Evolutionary conservation across 805 yeast genomes (phyloP), one percentile per base, ranked within the genome.

Genomic region (Grigorovia yakushimaensis): DNA sequence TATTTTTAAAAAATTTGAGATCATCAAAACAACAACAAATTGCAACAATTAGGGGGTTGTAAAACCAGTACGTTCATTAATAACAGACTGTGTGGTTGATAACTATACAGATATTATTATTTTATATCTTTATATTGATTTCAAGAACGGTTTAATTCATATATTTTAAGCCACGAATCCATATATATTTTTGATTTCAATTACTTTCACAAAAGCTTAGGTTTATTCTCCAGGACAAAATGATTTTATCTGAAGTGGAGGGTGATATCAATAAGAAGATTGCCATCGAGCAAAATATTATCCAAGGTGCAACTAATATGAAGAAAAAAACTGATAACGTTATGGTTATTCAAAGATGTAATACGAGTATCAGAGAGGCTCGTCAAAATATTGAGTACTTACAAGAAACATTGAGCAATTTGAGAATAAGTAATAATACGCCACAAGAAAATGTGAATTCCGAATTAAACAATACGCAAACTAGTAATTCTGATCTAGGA

Each of bases 351-450:
- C 94, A 87, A 64, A 81, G 84, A 61, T 89, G 97, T 71, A 89
- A 88, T 67, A 79, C 88, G 23, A 87, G 83, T 58, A 88, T 93
- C 55, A 73, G 91, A 52, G 98, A 93, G 59, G 89, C 97, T 2
- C 87, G 86, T 59, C 81, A 87, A 54, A 93, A 91, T 65, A 84
- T 93, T 54, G 89, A 87, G 54, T 93, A 91, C 59, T 75, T 93
- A 52, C 84, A 84, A 61, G 85, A 84, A 49, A 80, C 88, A 6
- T 71, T 93, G 55, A 73, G 74, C 46, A 84, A 83, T 55, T 69
- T 88, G 44, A 62, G 60, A 19, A 4, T 33, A 13, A 33, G n/a
- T 33, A 33, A 4, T 33, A 33, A 5, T 33, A 27, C 33, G 9
- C 9, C 3, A 10, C 33, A 27, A 27, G 33, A 27, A 10, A 10